Percentiles rank a stretch among this genome's conserved stretches.
Conservation (phyloP, 345 rosid genomes). For the Erysimum cheiranthoides region DNA sequence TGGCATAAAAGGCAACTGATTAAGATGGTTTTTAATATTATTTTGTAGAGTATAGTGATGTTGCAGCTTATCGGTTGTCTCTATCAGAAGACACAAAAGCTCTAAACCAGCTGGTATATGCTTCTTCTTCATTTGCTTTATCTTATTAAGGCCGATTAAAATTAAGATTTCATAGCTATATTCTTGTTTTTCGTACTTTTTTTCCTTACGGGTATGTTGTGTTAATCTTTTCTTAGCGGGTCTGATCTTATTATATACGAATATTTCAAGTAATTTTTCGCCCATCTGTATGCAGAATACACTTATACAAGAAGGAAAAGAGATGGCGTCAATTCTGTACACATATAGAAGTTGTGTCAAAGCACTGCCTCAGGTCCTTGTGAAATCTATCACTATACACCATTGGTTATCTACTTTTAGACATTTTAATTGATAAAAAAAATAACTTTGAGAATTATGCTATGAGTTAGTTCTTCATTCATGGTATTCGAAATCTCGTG, state of each 20-base stretch:
- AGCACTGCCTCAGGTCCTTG: slow-evolving; percentile 95
- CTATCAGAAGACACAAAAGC: slow-evolving; percentile 99
- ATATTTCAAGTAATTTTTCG: neutral
- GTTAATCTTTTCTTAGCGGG: neutral
- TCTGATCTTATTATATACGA: slow-evolving; percentile 15
- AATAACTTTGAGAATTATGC: neutral
- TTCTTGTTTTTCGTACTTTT: slow-evolving; percentile 40
- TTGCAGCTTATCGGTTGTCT: slow-evolving; percentile 86
- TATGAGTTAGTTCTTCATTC: neutral
- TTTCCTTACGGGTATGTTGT: slow-evolving; percentile 39
- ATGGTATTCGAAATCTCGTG: neutral
- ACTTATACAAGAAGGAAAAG: slow-evolving; percentile 94
- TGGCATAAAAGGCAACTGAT: neutral
- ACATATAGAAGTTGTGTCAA: slow-evolving; percentile 98
- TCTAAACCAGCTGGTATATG: slow-evolving; percentile 87
- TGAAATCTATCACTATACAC: neutral
- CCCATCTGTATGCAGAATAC: slow-evolving; percentile 62
- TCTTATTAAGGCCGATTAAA: neutral
- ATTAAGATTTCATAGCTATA: neutral
- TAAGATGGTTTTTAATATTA: neutral
- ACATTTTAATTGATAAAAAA: neutral
- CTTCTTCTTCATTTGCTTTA: slow-evolving; percentile 20
- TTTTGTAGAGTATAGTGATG: slow-evolving; percentile 86
- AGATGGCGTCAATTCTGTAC: slow-evolving; percentile 96
- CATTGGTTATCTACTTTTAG: neutral